A percentile compares a stretch with the other conserved stretches of the same genome.
These are phyloP conservation scores for Schwanniomyces vanrijiae DNA, from an alignment of 805 yeast genomes.

Conservation along the genomic window DNA sequence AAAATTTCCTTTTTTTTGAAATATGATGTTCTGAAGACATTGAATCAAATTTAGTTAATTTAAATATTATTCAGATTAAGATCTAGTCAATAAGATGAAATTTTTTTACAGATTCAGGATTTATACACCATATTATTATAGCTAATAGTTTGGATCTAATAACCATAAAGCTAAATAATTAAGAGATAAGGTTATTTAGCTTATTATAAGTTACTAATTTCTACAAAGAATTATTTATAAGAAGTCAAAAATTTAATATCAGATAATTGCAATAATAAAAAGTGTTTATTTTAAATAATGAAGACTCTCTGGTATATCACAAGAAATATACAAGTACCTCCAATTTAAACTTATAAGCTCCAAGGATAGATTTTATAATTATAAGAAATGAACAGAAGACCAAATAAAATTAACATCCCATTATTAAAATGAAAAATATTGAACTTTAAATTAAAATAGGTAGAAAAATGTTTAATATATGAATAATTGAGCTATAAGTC, in stretches of 20 bases:
- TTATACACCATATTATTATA: conserved; percentile 55
- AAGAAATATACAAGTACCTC: no score
- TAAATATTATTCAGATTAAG: conserved; percentile 76
- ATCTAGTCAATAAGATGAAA: conserved; percentile 71
- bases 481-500: conserved; percentile 44
- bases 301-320: no score
- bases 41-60: conserved; percentile 31
- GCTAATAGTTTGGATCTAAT: conserved; percentile 41
- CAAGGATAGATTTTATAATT: no score
- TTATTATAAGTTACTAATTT: no score
- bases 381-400: no score
- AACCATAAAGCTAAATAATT: no score
- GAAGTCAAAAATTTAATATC: conserved; percentile 46
- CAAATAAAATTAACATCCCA: background rate
- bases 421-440: conserved; percentile 6
- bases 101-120: conserved; percentile 60
- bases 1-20: no score
- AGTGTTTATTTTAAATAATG: no score
- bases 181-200: no score
- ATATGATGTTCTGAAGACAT: no score
- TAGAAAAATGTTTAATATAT: conserved; percentile 48
- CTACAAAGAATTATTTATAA: conserved; percentile 47
- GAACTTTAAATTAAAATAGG: conserved; percentile 39
- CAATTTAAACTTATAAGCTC: no score
- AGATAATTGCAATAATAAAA: conserved; percentile 16